Base-by-base conservation (phyloP, 306 rosid species). In the Alnus glutinosa region DNA sequence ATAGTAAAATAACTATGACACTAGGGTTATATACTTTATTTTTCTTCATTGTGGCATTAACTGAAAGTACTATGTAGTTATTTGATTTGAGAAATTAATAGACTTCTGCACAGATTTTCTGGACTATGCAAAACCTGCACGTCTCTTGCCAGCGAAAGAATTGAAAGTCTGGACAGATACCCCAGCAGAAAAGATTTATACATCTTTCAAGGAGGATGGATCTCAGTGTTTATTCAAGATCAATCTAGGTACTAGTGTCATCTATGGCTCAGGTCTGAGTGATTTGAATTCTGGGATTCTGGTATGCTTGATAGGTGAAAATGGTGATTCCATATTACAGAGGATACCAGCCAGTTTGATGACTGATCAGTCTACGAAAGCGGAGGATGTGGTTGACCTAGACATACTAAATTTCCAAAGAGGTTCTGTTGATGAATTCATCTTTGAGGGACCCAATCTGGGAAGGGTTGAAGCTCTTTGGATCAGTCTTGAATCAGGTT, bases 401-500 rank as follows among this genome's bases (percentile, higher is more conserved):
- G 85, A 83, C 57, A 70, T 19, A 49, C 89, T 91, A 75, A 84
- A 79, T 32, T 95, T 92, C 83, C 98, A 90, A 86, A 89, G 92
- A 74, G 94, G 92, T 77, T 92, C 91, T 67, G 78, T 82, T 32
- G 95, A 91, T 80, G 96, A 88, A 67, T 95, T 92, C 83, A 58
- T 80, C 83, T 91, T 95, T 75, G 81, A 84, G 81, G 97, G 98
- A 66, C 98, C 98, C 44, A 88, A 90, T 73, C 66, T 90, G 18
- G 85, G 88, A 76, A 84, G 78, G 74, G 44, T 91, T 34, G 77
- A 83, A 49, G 98, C 98, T 61, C 76, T 95, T 72, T 95, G 98
- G 98, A 82, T 92, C 12, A 75, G 98, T 61, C 86, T 95, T 80
- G 98, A 95, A 68, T 92, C 98, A 80, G 98, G 98, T 95, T 84